Conservation (phyloP, 129 eudicot species). For the Helianthus annuus region HanXRQr2.0-SUNRISE NC_035437.2:36045382-36045881, state of each 20-base stretch:
- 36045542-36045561: slow-evolving; percentile 77
- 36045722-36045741: slow-evolving; percentile 67
- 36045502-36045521: slow-evolving; percentile 59
- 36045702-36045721: slow-evolving; percentile 56
- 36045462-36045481: slow-evolving; percentile 83
- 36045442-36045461: slow-evolving; percentile 66
- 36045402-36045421: slow-evolving; percentile 59
- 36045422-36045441: slow-evolving; percentile 59
- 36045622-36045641: slow-evolving; percentile 42
- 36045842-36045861: slow-evolving; percentile 85
- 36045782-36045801: slow-evolving; percentile 82
- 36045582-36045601: slow-evolving; percentile 59
- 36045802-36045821: slow-evolving; percentile 69
- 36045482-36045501: slow-evolving; percentile 71
- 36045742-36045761: slow-evolving; percentile 42
- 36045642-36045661: slow-evolving; percentile 55
- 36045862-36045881: slow-evolving; percentile 53
- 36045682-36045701: slow-evolving; percentile 44
- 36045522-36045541: slow-evolving; percentile 62
- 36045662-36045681: slow-evolving; percentile 60
- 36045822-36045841: slow-evolving; percentile 62
- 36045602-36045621: slow-evolving; percentile 37
- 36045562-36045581: slow-evolving; percentile 79
- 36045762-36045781: slow-evolving; percentile 45
- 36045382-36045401: slow-evolving; percentile 56